Evolutionary conservation across 78 protist species (phyloP), one percentile per base, ranked within the genome.

Genomic region (Dictyostelium capitatum): DNA sequence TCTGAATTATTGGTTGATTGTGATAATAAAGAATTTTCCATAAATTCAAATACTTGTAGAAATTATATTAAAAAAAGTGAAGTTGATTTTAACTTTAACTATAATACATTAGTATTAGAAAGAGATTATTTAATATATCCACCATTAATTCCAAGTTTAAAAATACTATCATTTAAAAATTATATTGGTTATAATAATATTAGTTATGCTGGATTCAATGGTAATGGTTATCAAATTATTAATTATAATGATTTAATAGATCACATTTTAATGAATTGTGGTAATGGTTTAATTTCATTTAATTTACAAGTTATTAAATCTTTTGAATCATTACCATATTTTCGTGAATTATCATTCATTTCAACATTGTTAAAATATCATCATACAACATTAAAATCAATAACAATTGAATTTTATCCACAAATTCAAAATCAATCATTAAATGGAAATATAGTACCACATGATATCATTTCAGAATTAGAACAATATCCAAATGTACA

Each of bases 91-190:
- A 23, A 62, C 11, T 10, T 8, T 67, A 28, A 14, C 14, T 32
- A 11, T 17, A 25, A 32, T 15, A 1, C 56, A 51, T 12, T 8
- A 14, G 10, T 14, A 14, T 51, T 51, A 51, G 75, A 67, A 67
- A 67, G 75, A 15, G 37, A 67, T 30, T 67, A 67, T 67, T 67
- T 67, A 67, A 67, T 67, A 4, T 67, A 67, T 15, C 75, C 75
- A 67, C 75, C 75, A 6, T 15, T 4, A 67, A 67, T 67, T 43
- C 48, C 50, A 25, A 67, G 30, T 67, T 67, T 67, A 67, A 67
- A 67, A 32, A 67, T 23, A 67, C 15, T 67, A 30, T 12, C 32
- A 32, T 30, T 67, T 67, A 30, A 41, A 67, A 67, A 32, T 14
- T 67, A 67, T 32, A 1, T 32, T 10, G 75, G 75, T 32, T 32